Conservation (phyloP, 208 protist genomes). For the Acanthamoeba quina region DNA sequence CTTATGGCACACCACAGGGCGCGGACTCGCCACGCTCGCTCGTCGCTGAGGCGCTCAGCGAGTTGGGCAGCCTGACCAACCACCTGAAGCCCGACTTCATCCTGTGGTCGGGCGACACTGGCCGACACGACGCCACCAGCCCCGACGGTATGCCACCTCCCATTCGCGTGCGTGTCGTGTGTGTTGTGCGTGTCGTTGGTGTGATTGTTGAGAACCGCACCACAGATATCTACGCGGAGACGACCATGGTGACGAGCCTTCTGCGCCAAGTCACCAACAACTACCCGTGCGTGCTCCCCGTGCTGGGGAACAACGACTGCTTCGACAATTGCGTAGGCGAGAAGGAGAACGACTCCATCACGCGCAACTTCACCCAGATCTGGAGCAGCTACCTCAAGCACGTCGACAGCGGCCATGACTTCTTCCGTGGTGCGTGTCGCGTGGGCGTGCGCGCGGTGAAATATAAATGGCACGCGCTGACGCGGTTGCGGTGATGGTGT, state of each 20-base stretch:
- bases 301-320: slow-evolving; percentile 20
- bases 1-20: background rate
- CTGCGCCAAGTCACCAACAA: background rate
- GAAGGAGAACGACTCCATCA: background rate
- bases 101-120: background rate
- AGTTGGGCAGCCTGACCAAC: background rate
- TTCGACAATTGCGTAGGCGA: background rate
- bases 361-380: background rate
- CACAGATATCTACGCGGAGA: slow-evolving; percentile 15
- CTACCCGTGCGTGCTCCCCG: background rate
- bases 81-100: background rate
- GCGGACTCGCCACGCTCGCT: background rate
- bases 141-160: background rate
- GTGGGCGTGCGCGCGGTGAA: too few relatives aligned
- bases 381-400: background rate
- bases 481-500: too few relatives aligned
- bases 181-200: too few relatives aligned
- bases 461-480: too few relatives aligned
- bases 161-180: background rate
- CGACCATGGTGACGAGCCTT: background rate
- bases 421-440: background rate
- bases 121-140: background rate
- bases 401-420: background rate
- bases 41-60: background rate
- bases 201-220: too few relatives aligned